Evolutionary conservation across 768 basidiomycete genomes (phyloP), one percentile per base, ranked within the genome.

Genomic region (Lactifluus echinatus): DNA sequence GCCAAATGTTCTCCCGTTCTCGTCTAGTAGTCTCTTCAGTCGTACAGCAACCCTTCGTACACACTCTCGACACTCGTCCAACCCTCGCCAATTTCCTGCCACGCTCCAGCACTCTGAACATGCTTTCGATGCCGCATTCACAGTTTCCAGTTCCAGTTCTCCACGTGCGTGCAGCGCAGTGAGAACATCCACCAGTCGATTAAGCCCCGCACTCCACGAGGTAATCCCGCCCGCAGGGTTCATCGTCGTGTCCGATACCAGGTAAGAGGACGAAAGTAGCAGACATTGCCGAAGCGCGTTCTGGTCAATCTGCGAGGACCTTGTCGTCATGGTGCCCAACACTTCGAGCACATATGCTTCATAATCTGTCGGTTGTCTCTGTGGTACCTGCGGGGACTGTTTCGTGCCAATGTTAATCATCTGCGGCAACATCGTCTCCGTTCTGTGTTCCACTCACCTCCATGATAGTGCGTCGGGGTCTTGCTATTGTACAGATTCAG

Each of bases 61-160:
- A 4, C 76, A 75, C n/a, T 80, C 79, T 55, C 81, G 75, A 64
- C 80, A 81, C 21, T 82, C 80, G 42, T 81, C 80, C 59, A 90
- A 70, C 15, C 81, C 84, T 29, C 78, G 73, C 85, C 86, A 90
- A 19, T 80, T 78, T 0, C 79, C 81, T 0, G 83, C 80, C 2
- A 82, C 79, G 15, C 76, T 81, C 89, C 89, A 92, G 67, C 88
- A 89, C 66, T 92, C 89, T 17, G 85, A 86, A 64, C 87, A 89
- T 14, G 79, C 75, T 64, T 76, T 79, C 48, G 82, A 83, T 7
- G 86, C 86, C 40, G 78, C 81, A 65, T 81, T 83, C 42, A 91
- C 68, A 6, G 89, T 90, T 61, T 85, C 86, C n/a, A 86, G 72
- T 63, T 90, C 85, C 40, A 91, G 77, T 60, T 88, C 85, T 23